Evolutionary conservation across 768 basidiomycete species (phyloP).

Genomic region (Psilocybe subaeruginosa): DNA sequence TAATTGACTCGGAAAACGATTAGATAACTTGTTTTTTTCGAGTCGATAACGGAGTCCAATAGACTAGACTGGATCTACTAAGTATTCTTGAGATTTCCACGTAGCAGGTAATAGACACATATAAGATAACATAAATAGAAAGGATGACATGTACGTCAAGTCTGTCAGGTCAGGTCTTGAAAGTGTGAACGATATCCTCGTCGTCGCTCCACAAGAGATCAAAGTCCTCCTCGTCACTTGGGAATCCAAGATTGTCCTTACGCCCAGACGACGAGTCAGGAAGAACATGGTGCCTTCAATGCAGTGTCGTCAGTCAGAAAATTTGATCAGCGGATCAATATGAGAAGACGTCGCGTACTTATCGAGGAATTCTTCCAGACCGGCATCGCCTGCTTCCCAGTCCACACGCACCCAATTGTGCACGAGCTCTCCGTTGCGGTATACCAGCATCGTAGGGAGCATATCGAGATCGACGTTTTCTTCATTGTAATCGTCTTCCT

Average conservation of each 20-base stretch:
- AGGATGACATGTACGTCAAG: not conserved
- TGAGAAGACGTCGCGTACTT: slow-evolving; percentile 43
- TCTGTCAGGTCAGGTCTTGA: not conserved
- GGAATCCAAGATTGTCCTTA: slow-evolving; percentile 48
- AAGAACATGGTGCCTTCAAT: slow-evolving; percentile 27
- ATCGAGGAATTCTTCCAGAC: slow-evolving; percentile 67
- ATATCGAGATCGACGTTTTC: slow-evolving; percentile 77
- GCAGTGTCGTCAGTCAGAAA: slow-evolving; percentile 1
- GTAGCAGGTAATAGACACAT: not conserved
- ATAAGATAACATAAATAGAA: not conserved
- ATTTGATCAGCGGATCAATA: not conserved
- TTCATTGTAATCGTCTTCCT: slow-evolving; percentile 51
- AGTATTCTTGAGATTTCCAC: not conserved
- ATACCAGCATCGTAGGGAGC: slow-evolving; percentile 78
- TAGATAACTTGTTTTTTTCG: too few relatives aligned
- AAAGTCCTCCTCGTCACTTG: slow-evolving; percentile 56
- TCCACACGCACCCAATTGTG: slow-evolving; percentile 89
- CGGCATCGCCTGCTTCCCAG: slow-evolving; percentile 77
- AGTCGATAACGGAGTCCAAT: not conserved
- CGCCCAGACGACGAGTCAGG: slow-evolving; percentile 25
- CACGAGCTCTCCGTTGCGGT: slow-evolving; percentile 81
- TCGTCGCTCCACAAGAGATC: slow-evolving; percentile 58
- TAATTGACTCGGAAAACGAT: too few relatives aligned
- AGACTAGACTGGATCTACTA: not conserved
- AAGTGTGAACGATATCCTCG: slow-evolving; percentile 33